Evolutionary conservation across 2,329 filamentous ascomycete genomes (phyloP).

Genomic region (Trichoderma sp.): DNA sequence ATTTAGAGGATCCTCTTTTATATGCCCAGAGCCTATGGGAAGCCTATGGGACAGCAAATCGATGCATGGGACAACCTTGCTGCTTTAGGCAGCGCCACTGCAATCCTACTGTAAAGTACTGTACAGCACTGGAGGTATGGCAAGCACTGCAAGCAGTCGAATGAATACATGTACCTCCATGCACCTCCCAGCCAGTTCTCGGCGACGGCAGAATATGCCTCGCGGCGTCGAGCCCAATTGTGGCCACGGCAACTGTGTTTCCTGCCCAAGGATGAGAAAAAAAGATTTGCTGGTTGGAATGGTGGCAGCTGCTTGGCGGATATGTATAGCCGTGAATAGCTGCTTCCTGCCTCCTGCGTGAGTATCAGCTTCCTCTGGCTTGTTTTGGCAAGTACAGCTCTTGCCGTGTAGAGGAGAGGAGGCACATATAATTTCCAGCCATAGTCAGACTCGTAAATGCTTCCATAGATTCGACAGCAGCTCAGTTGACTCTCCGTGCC

Average conservation of each 20-base stretch:
- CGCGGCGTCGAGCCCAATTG: neutral
- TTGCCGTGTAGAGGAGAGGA: neutral
- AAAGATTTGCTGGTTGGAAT: neutral
- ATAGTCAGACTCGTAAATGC: neutral
- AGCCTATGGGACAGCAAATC: neutral
- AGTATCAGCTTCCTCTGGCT: neutral
- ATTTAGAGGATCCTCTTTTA: slow-evolving; percentile 12
- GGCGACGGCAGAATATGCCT: neutral
- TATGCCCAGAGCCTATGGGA: neutral
- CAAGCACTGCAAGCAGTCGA: neutral
- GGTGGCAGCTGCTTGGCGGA: neutral
- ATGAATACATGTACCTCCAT: neutral
- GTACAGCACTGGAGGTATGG: neutral
- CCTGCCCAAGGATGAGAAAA: neutral
- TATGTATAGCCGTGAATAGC: neutral
- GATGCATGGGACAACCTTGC: neutral
- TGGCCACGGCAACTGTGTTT: neutral
- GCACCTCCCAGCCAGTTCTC: neutral
- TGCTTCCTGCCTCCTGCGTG: neutral
- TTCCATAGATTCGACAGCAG: neutral
- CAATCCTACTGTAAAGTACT: neutral
- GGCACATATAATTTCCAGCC: neutral
- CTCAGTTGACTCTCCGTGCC: neutral
- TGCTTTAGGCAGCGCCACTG: slow-evolving; percentile 17
- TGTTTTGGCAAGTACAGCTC: neutral